These are phyloP conservation scores for Heterobasidion annosum DNA, from an alignment of 1,284 basidiomycete species.

Conservation along the genomic window DNA sequence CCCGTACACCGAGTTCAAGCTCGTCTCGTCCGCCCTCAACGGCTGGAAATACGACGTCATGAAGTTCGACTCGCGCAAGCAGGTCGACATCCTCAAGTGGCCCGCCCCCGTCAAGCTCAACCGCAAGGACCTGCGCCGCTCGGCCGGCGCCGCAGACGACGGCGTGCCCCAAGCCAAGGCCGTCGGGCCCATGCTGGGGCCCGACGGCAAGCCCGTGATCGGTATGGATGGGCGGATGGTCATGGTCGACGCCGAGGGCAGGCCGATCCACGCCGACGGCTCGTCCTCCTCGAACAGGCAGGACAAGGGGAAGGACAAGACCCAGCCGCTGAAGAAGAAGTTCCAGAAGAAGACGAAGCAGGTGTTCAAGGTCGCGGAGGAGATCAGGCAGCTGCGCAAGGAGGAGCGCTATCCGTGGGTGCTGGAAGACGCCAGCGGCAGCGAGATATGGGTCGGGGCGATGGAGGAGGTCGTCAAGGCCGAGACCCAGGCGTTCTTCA, in stretches of 20 bases:
- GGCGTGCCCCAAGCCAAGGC: constrained; percentile 32
- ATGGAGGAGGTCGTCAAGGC: constrained; percentile 68
- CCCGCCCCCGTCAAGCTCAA: constrained; percentile 72
- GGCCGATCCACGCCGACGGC: constrained; percentile 46
- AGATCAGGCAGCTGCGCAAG: constrained; percentile 41
- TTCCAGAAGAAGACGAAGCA: constrained; percentile 83
- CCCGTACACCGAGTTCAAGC: constrained; percentile 59
- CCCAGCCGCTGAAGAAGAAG: constrained; percentile 50
- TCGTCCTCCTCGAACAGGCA: constrained; percentile 12
- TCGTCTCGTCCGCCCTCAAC: constrained; percentile 68
- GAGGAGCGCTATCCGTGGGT: constrained; percentile 90
- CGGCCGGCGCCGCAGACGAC: constrained; percentile 30
- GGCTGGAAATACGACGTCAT: constrained; percentile 83
- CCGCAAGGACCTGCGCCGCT: constrained; percentile 65
- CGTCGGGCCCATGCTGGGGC: constrained; percentile 62
- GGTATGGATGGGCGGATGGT: constrained; percentile 66
- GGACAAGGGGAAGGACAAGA: constrained; percentile 29
- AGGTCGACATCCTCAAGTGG: constrained; percentile 59
- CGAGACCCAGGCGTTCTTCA: constrained; percentile 34
- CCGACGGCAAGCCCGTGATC: constrained; percentile 72
- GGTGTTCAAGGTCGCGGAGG: constrained; percentile 52
- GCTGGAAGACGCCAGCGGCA: constrained; percentile 64
- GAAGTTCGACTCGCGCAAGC: constrained; percentile 70
- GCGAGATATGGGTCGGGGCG: constrained; percentile 71
- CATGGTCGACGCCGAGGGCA: constrained; percentile 72